Evolutionary conservation across 352 stramenopile species (phyloP).

Genomic region (Nothophytophthora sp.): DNA sequence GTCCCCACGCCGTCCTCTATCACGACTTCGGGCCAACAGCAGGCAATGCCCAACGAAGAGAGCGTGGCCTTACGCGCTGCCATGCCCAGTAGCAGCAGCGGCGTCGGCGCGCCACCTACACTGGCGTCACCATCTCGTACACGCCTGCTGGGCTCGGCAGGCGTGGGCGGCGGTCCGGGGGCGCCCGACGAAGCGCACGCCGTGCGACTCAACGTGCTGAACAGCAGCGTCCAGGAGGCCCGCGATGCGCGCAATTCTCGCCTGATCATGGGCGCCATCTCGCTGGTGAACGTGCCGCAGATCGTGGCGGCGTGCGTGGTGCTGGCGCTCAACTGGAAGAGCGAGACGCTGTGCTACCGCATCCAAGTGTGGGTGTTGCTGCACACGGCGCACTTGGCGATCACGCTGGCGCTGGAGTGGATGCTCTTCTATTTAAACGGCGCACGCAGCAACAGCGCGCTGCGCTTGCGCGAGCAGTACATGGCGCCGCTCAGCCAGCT

Average conservation of each 20-base stretch:
- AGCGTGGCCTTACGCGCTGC: slow-evolving; percentile 22
- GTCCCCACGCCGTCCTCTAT: no score
- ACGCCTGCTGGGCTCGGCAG: slow-evolving; percentile 23
- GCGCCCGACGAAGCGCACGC: slow-evolving; percentile 73
- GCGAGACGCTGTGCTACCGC: slow-evolving; percentile 75
- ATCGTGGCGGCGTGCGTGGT: slow-evolving; percentile 59
- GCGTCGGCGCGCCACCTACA: neutral
- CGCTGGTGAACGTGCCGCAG: slow-evolving; percentile 78
- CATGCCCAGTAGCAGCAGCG: slow-evolving; percentile 12
- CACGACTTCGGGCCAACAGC: no score
- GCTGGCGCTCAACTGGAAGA: slow-evolving; percentile 67
- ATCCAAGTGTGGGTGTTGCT: slow-evolving; percentile 86
- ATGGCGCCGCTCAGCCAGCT: slow-evolving; percentile 70
- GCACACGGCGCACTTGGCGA: slow-evolving; percentile 66
- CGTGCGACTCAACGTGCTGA: slow-evolving; percentile 84
- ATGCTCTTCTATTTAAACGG: slow-evolving; percentile 74
- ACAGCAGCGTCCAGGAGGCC: slow-evolving; percentile 80
- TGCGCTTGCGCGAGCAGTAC: slow-evolving; percentile 65
- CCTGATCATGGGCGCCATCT: slow-evolving; percentile 80
- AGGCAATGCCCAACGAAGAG: slow-evolving; percentile 37
- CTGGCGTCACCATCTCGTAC: slow-evolving; percentile 26
- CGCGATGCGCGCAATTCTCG: slow-evolving; percentile 78
- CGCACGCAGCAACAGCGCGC: slow-evolving; percentile 50
- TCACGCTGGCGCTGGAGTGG: slow-evolving; percentile 78
- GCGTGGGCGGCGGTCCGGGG: slow-evolving; percentile 20